Conservation (phyloP, 208 protist species). For the Trypanosomatidae sp. region DNA sequence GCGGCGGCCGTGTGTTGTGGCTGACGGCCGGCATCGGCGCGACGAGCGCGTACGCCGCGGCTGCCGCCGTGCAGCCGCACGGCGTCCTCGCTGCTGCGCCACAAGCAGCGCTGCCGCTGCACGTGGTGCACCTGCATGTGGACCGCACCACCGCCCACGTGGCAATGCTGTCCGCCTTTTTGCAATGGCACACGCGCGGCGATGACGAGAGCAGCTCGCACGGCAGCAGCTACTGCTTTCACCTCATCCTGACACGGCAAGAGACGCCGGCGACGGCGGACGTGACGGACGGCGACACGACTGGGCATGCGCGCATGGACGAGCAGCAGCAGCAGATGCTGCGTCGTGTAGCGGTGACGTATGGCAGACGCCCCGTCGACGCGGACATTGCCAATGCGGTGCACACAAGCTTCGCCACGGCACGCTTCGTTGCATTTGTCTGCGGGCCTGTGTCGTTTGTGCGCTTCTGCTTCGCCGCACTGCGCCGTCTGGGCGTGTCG, state of each 20-base stretch:
- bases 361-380: constrained; percentile 12
- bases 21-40: constrained; percentile 69
- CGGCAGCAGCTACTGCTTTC: constrained; percentile 10
- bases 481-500: constrained; percentile 32
- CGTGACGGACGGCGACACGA: too few species aligned
- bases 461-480: constrained; percentile 11
- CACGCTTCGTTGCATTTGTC: constrained; percentile 42
- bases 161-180: constrained; percentile 23
- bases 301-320: too few species aligned
- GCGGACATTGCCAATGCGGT: constrained; percentile 22
- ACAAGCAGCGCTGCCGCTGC: constrained; percentile 9
- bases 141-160: constrained; percentile 28
- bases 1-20: constrained; percentile 42
- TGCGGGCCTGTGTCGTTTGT: constrained; percentile 55
- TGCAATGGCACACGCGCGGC: constrained; percentile 21
- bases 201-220: background rate
- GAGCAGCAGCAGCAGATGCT: too few species aligned
- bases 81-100: background rate
- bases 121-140: constrained; percentile 69
- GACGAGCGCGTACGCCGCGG: constrained; percentile 44
- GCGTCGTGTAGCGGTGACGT: too few species aligned
- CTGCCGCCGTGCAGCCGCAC: constrained; percentile 27
- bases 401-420: constrained; percentile 14
- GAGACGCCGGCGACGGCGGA: too few species aligned
- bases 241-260: constrained; percentile 5